Conservation (phyloP, 441 rosid genomes). For the Pelargonium australe region DNA sequence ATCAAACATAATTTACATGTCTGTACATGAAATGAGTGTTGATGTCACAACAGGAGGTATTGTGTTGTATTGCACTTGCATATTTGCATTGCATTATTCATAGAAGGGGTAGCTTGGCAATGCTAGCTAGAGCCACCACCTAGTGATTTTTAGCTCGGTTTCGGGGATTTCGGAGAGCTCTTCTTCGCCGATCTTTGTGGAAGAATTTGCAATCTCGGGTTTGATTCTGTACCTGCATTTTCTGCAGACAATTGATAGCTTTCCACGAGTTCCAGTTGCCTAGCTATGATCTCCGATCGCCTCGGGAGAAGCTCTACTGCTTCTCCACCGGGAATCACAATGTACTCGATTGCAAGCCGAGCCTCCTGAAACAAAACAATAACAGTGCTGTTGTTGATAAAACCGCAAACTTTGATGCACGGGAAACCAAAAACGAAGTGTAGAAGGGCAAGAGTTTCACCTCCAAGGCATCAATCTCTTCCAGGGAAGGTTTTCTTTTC, state of each 20-base stretch:
- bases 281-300: conserved; percentile 68
- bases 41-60: no score
- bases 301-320: conserved; percentile 95
- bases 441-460: conserved; percentile 29
- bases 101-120: conserved; percentile 59
- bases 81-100: conserved; percentile 31
- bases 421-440: conserved; percentile 9
- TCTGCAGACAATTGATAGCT: conserved; percentile 82
- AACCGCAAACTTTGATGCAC: background rate
- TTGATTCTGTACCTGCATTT: conserved; percentile 70
- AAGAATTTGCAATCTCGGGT: conserved; percentile 85
- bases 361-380: conserved; percentile 55
- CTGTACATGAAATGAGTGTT: conserved; percentile 27
- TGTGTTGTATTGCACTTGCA: no score
- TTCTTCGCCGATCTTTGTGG: conserved; percentile 57
- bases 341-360: conserved; percentile 85
- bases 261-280: conserved; percentile 80
- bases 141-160: no score
- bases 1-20: conserved; percentile 17
- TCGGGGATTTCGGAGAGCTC: conserved; percentile 25
- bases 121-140: conserved; percentile 39
- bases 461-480: conserved; percentile 98
- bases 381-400: background rate
- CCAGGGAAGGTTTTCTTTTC: conserved; percentile 70
- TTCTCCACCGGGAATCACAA: conserved; percentile 92